A percentile compares a stretch with the other conserved stretches of the same genome.
These are phyloP conservation scores for Hypomontagnella submonticulosa DNA, from an alignment of 495 filamentous ascomycete species.

Conservation along the genomic window DNA sequence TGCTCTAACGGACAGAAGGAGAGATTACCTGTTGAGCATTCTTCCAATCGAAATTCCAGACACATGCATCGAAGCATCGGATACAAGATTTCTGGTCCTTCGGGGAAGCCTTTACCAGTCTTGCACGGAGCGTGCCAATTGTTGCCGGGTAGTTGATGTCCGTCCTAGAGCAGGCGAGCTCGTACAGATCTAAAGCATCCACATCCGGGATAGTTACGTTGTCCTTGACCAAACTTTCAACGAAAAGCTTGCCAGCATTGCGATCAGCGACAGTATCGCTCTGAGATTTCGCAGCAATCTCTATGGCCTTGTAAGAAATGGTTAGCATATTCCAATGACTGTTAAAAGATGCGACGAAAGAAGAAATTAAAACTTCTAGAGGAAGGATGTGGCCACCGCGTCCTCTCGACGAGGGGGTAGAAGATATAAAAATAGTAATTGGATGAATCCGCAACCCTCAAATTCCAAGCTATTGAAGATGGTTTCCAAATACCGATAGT, in stretches of 20 bases:
- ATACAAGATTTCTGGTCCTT: constrained; percentile 49
- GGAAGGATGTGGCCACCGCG: neutral
- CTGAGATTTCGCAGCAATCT: constrained; percentile 57
- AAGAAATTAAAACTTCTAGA: neutral
- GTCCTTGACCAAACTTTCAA: constrained; percentile 54
- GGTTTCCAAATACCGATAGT: too few relatives aligned
- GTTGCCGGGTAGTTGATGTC: constrained; percentile 46
- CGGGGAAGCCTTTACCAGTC: constrained; percentile 57
- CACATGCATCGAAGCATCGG: constrained; percentile 55
- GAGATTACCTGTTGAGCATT: constrained; percentile 58
- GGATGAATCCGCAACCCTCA: too few relatives aligned
- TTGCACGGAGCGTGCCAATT: constrained; percentile 54
- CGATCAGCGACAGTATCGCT: constrained; percentile 53
- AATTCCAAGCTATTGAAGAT: too few relatives aligned
- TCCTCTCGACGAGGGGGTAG: neutral
- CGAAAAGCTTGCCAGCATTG: constrained; percentile 45
- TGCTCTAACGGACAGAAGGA: neutral
- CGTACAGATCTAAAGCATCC: constrained; percentile 57
- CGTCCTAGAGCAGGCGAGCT: constrained; percentile 44
- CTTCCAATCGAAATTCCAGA: constrained; percentile 59
- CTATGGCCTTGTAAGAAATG: constrained; percentile 51
- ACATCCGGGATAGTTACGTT: constrained; percentile 51
- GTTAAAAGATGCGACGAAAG: neutral
- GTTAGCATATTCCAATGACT: constrained; percentile 15
- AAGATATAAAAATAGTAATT: too few relatives aligned